Evolutionary conservation across 169 alveolate genomes (phyloP).

Genomic region (Neospora caninum): DNA sequence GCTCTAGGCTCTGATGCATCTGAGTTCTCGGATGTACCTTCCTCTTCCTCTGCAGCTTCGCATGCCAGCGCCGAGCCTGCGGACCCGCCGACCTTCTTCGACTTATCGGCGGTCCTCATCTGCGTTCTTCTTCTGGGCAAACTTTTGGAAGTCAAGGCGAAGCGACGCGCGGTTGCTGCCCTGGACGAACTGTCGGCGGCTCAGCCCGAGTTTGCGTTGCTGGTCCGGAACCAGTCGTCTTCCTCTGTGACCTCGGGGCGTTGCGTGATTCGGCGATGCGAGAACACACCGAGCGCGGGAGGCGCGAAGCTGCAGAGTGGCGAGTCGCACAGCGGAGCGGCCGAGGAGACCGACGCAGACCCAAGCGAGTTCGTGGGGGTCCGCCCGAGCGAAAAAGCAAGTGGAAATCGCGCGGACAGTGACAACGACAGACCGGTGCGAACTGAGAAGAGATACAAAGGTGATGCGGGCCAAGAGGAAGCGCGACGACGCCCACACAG

Average conservation of each 20-base stretch:
- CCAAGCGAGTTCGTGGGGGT: too few species aligned
- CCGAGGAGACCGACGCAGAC: too few species aligned
- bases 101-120: slow-evolving; percentile 33
- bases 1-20: not conserved
- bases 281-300: too few species aligned
- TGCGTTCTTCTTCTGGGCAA: slow-evolving; percentile 55
- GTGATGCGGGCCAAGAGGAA: not conserved
- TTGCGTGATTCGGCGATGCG: not conserved
- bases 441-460: not conserved
- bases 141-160: slow-evolving; percentile 40
- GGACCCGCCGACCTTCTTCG: slow-evolving; percentile 42
- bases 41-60: too few species aligned
- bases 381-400: too few species aligned
- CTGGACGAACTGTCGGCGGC: slow-evolving; percentile 29
- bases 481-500: not conserved
- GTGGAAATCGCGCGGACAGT: not conserved
- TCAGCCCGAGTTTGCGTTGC: slow-evolving; percentile 33
- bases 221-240: not conserved
- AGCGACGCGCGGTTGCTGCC: slow-evolving; percentile 40
- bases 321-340: too few species aligned
- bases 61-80: not conserved
- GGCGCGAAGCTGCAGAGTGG: too few species aligned
- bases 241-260: not conserved
- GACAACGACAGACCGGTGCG: not conserved
- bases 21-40: too few species aligned